Evolutionary conservation across 2,329 filamentous ascomycete genomes (phyloP), one percentile per base, ranked within the genome.

Genomic region (Huntiella abstrusa): DNA sequence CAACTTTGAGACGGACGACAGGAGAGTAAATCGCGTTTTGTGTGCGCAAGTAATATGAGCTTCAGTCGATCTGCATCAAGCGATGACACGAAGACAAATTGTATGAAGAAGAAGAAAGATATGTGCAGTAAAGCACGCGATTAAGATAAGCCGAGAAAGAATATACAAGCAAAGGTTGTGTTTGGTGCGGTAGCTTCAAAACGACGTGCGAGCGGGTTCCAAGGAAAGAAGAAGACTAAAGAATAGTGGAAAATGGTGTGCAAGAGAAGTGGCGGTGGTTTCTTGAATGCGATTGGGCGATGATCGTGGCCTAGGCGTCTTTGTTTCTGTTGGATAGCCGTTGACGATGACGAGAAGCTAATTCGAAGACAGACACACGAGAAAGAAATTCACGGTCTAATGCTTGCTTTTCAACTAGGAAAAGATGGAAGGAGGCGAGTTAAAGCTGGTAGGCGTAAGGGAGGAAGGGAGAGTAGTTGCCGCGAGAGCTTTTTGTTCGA

Each of bases 381-480:
- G 50, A 54, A 53, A 52, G 55, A 54, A 54, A 28, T 28, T 46
- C 48, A 56, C 47, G 53, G 57, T 41, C 40, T 41, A 28, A 32
- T 54, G 57, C 47, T 19, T 38, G 19, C 44, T 46, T 46, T 46
- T 46, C 38, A 40, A 46, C 43, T 59, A 56, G 58, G 57, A 59
- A 55, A 58, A 52, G 52, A 52, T 28, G 22, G 22, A 28, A 28
- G 22, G 22, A 28, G 22, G 22, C 22, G 22, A 28, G 8, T 8
- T 28, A 28, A 28, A 28, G 22, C 22, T 28, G 22, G 22, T 10
- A 10, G 22, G 22, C 22, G 22, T 28, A 5, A 28, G 22, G 22
- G 6, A 28, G 22, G 22, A 8, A 28, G 22, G 22, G 22, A 28
- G 22, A 28, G 22, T 28, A 28, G 22, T 28, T 28, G 22, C 22